Percentiles rank a stretch among this genome's conserved stretches.
Conservation (phyloP, 2,329 filamentous ascomycete genomes). For the Calonectria henricotiae region DNA sequence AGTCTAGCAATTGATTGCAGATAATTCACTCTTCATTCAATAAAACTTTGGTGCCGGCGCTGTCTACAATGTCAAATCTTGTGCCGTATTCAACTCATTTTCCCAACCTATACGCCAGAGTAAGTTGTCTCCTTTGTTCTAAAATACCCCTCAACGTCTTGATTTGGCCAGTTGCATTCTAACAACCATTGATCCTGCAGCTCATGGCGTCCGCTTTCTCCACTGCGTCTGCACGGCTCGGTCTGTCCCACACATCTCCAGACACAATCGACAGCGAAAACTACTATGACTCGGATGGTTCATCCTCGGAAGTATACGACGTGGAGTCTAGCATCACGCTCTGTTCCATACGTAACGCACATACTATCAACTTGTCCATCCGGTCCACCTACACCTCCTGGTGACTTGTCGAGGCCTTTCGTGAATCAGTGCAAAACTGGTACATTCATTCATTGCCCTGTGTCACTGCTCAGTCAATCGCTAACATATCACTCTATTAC, state of each 20-base stretch:
- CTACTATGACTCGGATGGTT: neutral
- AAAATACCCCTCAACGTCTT: neutral
- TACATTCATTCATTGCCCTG: constrained; percentile 11
- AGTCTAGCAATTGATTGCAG: no score
- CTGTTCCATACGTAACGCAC: neutral
- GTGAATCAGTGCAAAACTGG: constrained; percentile 58
- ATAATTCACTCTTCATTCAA: no score
- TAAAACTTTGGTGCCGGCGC: no score
- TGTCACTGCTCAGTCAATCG: neutral
- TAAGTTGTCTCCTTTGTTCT: neutral
- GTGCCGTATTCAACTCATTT: neutral
- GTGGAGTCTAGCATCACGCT: neutral
- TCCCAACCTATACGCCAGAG: neutral
- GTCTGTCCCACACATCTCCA: neutral
- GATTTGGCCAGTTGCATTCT: neutral
- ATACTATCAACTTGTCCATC: neutral
- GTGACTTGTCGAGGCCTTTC: constrained; percentile 51
- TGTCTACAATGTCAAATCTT: no score
- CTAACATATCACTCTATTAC: neutral
- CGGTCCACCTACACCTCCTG: constrained; percentile 35
- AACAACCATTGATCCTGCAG: neutral
- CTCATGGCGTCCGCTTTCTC: neutral
- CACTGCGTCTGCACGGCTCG: neutral
- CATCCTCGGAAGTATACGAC: constrained; percentile 1
- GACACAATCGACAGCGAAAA: neutral